Percentiles rank a stretch among this genome's conserved stretches.
phyloP scores from a whole-genome alignment of 2,329 filamentous ascomycete genomes.

The Fusarium citri region DNA sequence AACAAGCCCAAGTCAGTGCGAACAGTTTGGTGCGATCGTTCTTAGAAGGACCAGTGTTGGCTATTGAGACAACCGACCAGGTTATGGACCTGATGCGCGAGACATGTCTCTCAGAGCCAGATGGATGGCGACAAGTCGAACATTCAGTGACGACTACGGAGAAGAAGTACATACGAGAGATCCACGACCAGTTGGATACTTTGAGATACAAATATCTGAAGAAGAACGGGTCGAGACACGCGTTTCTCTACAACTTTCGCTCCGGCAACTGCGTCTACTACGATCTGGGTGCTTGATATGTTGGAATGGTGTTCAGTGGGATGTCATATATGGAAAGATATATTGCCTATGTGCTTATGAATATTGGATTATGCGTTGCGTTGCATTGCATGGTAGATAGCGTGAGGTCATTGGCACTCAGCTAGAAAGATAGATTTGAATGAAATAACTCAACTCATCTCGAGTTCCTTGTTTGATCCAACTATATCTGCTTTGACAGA shows the following conservation, averaged over 20 bases:
- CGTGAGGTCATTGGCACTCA: background rate
- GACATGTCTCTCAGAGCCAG: constrained; percentile 80
- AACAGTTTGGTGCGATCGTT: constrained; percentile 76
- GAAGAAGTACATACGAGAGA: constrained; percentile 83
- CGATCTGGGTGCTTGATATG: constrained; percentile 68
- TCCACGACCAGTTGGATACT: constrained; percentile 78
- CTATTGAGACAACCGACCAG: constrained; percentile 88
- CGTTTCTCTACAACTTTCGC: constrained; percentile 92
- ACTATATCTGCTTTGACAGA: background rate
- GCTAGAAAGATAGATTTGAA: constrained; percentile 5
- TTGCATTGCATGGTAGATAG: constrained; percentile 9
- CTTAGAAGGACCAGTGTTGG: constrained; percentile 82
- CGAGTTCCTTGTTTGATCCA: background rate
- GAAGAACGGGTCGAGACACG: constrained; percentile 70
- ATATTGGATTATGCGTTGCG: background rate
- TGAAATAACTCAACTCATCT: constrained; percentile 15
- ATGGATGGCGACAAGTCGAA: constrained; percentile 85
- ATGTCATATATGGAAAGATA: background rate
- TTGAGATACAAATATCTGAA: constrained; percentile 70
- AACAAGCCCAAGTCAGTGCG: constrained; percentile 73
- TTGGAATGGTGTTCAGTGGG: background rate
- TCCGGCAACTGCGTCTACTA: constrained; percentile 88
- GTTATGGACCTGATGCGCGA: constrained; percentile 80
- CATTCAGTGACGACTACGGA: constrained; percentile 82
- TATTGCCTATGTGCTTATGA: background rate